Evolutionary conservation across 2,329 filamentous ascomycete species (phyloP).

Genomic region (Fusarium oxysporum): DNA sequence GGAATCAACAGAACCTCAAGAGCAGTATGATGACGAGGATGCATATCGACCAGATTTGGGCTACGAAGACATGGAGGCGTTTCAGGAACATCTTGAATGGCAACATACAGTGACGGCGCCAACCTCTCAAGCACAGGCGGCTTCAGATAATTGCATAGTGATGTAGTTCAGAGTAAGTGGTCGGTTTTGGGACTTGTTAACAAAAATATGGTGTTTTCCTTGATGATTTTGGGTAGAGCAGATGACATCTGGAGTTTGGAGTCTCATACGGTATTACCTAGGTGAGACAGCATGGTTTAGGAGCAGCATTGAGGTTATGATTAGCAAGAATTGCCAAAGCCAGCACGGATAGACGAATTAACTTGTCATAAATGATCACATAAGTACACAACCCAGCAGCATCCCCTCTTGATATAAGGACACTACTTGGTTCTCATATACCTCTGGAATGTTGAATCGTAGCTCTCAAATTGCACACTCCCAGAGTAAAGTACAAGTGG

Average conservation of each 20-base stretch:
- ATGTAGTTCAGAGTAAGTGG: conserved; percentile 54
- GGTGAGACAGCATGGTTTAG: conserved; percentile 15
- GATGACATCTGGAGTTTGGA: conserved; percentile 42
- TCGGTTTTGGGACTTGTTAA: neutral
- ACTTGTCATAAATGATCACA: conserved; percentile 34
- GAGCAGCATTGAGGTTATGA: conserved; percentile 23
- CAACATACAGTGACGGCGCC: conserved; percentile 59
- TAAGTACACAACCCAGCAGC: conserved; percentile 37
- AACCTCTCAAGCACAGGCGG: conserved; percentile 50
- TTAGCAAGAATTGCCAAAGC: conserved; percentile 33
- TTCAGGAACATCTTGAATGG: conserved; percentile 69
- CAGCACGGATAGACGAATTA: conserved; percentile 20
- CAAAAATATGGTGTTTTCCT: conserved; percentile 5
- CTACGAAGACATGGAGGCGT: conserved; percentile 61
- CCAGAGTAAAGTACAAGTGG: conserved; percentile 1
- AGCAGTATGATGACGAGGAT: conserved; percentile 64
- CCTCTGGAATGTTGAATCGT: neutral
- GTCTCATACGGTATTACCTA: conserved; percentile 15
- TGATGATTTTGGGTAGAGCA: conserved; percentile 26
- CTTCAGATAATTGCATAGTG: conserved; percentile 56
- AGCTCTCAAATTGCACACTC: neutral
- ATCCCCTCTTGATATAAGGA: neutral
- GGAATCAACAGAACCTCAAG: conserved; percentile 57
- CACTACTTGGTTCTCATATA: neutral
- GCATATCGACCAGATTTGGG: conserved; percentile 61